Base-by-base conservation (phyloP, 2,329 filamentous ascomycete species). In the Penicillium hesseltinei region DNA sequence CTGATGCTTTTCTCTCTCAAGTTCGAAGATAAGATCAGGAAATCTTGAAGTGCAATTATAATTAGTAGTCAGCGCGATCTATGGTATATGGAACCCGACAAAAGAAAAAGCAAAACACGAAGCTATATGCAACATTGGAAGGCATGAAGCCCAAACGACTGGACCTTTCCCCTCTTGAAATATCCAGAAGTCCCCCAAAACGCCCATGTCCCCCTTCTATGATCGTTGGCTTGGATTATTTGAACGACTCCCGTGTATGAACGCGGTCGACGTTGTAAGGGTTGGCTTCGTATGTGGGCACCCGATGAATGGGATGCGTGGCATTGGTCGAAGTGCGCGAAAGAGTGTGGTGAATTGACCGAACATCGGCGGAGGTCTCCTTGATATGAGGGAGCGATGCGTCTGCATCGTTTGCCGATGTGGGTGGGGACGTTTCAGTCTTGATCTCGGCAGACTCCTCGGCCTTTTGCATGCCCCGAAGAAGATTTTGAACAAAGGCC, bases 191-290 rank as follows among this genome's bases (percentile, higher is more conserved):
- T 36, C n/a, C 7, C 5, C 21, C 36, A 9, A 58, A 60, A 44
- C 31, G 52, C 49, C 17, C 25, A 46, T 36, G 17, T 19, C 35
- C 46, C 11, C 33, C 17, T 43, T 51, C 19, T 23, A 27, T n/a
- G 17, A 27, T 23, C 4, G 15, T 25, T 48, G 10, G 10, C 39
- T 31, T 23, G 6, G 13, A 29, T 40, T 50, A 66, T 59, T 58
- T 61, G 40, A 67, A 67, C 0, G 63, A 66, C 15, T 66, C 65
- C 5, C 64, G 57, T 3, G 62, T 65, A 23, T 65, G 52, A 10
- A 65, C 42, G 1, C 59, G 62, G 36, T 66, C 64, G 31, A 67
- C 45, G 19, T 60, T 40, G 23, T 64, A 65, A 8, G 61, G 64
- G 23, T 65, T 65, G 1, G 49, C 62, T 33, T 66, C 64, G 29